Evolutionary conservation across 148 eudicot species (phyloP), one percentile per base, ranked within the genome.

Genomic region (Persicaria maculosa): DNA sequence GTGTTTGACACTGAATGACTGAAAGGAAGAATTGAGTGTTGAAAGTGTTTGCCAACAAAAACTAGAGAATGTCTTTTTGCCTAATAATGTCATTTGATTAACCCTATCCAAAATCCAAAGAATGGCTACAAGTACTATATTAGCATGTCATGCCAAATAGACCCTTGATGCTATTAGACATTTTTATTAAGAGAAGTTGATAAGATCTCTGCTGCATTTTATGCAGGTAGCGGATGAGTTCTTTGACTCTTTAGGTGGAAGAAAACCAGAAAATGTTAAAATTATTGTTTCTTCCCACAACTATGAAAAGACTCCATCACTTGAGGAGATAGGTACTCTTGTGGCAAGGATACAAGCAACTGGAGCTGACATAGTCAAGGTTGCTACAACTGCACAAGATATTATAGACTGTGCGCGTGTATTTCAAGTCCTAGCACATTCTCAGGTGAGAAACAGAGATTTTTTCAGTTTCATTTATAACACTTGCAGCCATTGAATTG

Each of bases 301-400:
- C 80, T 92, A 90, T 82, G 83, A 90, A 57, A 72, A 47, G 44
- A 92, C 97, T 20, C 97, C 97, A 61, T 84, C 93, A 40, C 79
- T 75, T 77, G 96, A 92, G 80, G 97, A 88, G 58, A 83, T 92
- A 36, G 96, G 93, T 22, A 79, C 80, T 80, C 97, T 92, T 80
- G 97, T 85, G 74, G 91, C 88, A 6, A 86, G 77, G 55, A 90
- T 88, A 84, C 97, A 92, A 80, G 88, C 93, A 78, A 81, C 86
- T 80, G 97, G 97, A 78, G 97, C 97, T 44, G 97, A 92, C 78
- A 88, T 92, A 73, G 96, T 92, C 43, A 92, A 92, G 75, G 81
- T 92, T 81, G 97, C 97, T 19, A 92, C 97, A 69, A 92, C 97
- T 44, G 97, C 97, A 16, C 20, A 68, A 53, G 91, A 90, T 76